Conservation (phyloP, 305 asterid species). For the Solanum chacoense region DNA sequence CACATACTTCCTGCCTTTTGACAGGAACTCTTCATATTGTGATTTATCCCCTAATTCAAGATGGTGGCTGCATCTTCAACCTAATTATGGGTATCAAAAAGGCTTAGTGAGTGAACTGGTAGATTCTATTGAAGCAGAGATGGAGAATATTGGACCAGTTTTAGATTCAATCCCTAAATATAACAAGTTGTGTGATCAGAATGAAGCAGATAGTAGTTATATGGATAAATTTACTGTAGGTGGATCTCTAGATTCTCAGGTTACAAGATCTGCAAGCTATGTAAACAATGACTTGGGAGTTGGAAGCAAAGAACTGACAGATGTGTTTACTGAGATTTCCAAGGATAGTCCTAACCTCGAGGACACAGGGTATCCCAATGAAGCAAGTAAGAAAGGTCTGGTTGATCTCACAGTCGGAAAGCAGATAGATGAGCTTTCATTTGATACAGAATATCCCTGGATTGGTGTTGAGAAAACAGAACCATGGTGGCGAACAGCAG, state of each 20-base stretch:
- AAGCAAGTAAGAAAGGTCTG: conserved; percentile 7
- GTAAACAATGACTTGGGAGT: conserved; percentile 19
- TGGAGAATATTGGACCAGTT: conserved; percentile 14
- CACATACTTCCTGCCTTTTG: conserved; percentile 26
- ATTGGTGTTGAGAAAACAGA: conserved; percentile 30
- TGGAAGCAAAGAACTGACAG: conserved; percentile 9
- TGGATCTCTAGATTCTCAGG: conserved; percentile 19
- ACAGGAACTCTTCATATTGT: conserved; percentile 34
- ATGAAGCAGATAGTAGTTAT: conserved; percentile 13
- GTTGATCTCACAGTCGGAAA: conserved; percentile 20
- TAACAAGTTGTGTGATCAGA: neutral
- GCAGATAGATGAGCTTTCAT: conserved; percentile 20
- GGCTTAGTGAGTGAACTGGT: conserved; percentile 24
- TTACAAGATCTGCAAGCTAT: conserved; percentile 10
- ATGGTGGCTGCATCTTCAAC: conserved; percentile 66
- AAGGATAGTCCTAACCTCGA: conserved; percentile 11
- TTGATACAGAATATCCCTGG: conserved; percentile 40
- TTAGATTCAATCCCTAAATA: conserved; percentile 7
- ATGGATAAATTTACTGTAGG: conserved; percentile 12
- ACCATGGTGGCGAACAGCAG: conserved; percentile 92
- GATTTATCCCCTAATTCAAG: conserved; percentile 57
- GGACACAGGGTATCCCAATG: conserved; percentile 12
- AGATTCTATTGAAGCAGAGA: conserved; percentile 17
- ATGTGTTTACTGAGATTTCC: neutral
- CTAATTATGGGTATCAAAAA: conserved; percentile 24